A percentile compares a stretch with the other conserved stretches of the same genome.
Conservation (phyloP, 257 asterid genomes). For the Solanum lycopersicoides region DNA sequence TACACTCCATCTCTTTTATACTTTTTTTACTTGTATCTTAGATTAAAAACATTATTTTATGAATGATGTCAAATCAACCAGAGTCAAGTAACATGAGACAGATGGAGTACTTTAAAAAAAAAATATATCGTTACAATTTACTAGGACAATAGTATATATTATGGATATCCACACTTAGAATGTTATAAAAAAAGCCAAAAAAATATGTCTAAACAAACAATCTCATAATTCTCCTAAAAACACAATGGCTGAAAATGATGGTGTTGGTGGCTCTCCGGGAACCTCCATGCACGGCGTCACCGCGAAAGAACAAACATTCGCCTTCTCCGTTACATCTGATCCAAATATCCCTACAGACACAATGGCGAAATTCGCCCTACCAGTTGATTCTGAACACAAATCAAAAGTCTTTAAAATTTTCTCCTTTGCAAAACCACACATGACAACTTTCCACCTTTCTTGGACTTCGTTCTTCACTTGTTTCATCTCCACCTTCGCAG, state of each 20-base stretch:
- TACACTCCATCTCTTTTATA: no score
- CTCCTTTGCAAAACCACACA: conserved; percentile 42
- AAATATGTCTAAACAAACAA: neutral
- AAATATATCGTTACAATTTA: no score
- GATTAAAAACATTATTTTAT: no score
- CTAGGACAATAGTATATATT: no score
- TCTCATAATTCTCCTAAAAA: neutral
- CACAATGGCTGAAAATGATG: conserved; percentile 15
- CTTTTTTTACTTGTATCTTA: no score
- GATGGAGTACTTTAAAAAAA: no score
- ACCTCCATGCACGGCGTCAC: conserved; percentile 55
- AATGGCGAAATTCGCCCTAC: conserved; percentile 25
- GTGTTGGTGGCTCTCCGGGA: conserved; percentile 24
- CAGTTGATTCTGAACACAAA: conserved; percentile 59
- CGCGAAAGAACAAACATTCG: conserved; percentile 39
- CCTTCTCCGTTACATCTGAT: conserved; percentile 24
- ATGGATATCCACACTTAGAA: neutral
- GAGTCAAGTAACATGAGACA: no score
- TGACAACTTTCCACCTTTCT: conserved; percentile 52
- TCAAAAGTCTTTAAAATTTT: conserved; percentile 30
- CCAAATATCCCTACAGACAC: conserved; percentile 15
- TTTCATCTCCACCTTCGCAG: conserved; percentile 49
- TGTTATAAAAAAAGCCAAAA: neutral
- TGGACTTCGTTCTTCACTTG: conserved; percentile 59
- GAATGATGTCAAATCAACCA: no score